Percentiles rank a stretch among this genome's conserved stretches.
These are phyloP conservation scores for Pyracantha coccinea DNA, from an alignment of 331 rosid genomes.

Conservation along the genomic window DNA sequence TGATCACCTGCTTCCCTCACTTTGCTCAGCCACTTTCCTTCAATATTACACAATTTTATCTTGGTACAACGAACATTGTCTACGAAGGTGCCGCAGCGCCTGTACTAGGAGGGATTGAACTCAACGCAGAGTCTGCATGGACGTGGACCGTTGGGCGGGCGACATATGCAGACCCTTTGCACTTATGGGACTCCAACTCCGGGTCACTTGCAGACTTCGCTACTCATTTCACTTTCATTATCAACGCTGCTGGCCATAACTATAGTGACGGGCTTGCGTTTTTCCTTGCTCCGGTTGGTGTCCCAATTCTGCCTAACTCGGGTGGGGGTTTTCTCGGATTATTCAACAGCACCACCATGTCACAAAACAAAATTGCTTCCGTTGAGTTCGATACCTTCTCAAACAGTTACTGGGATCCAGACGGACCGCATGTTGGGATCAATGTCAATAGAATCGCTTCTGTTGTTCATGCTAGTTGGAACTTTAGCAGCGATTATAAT, in stretches of 20 bases:
- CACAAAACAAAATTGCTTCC: conserved; percentile 5
- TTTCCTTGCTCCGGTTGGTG: conserved; percentile 16
- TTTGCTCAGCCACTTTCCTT: no score
- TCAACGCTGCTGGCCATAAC: neutral
- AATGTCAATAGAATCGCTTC: conserved; percentile 6
- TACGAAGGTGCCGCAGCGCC: conserved; percentile 21
- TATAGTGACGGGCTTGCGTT: conserved; percentile 24
- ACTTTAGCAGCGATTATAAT: neutral
- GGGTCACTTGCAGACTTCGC: conserved; percentile 15
- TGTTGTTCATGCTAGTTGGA: neutral
- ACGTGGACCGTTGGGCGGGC: conserved; percentile 22
- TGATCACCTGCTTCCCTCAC: no score
- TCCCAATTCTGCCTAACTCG: conserved; percentile 22
- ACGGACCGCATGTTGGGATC: conserved; percentile 17
- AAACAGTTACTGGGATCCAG: conserved; percentile 5
- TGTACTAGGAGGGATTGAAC: no score
- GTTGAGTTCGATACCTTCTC: conserved; percentile 27
- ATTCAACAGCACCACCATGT: conserved; percentile 10
- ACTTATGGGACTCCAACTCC: conserved; percentile 13
- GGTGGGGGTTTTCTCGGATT: conserved; percentile 20
- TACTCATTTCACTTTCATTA: conserved; percentile 20
- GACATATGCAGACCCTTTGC: conserved; percentile 10
- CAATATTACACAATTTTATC: no score
- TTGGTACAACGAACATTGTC: no score
- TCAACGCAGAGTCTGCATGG: neutral